phyloP scores from a whole-genome alignment of 1,284 basidiomycete genomes.

The Microbotryomycetes sp. region DNA sequence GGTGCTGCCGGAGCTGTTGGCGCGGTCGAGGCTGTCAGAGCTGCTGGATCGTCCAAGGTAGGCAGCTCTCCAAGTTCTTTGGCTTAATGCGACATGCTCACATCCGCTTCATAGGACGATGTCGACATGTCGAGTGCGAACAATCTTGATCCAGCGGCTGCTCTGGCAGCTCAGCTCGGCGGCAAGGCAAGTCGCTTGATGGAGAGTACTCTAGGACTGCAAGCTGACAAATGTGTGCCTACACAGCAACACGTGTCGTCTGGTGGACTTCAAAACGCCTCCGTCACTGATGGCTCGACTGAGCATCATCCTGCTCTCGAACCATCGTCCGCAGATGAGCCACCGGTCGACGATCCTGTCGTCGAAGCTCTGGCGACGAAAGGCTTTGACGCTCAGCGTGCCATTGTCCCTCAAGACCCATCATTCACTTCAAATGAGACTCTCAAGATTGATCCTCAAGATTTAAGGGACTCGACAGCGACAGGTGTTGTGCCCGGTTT shows the following conservation, averaged over 20 bases:
- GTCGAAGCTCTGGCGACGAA: not conserved
- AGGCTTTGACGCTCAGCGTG: conserved; percentile 18
- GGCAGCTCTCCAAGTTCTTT: not conserved
- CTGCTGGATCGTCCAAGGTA: not conserved
- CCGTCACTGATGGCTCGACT: too few species aligned
- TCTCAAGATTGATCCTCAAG: conserved; percentile 10
- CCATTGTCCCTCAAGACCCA: conserved; percentile 10
- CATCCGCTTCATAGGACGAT: not conserved
- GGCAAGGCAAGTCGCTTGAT: not conserved
- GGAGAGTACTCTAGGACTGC: too few species aligned
- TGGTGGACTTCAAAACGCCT: too few species aligned
- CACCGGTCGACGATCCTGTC: not conserved
- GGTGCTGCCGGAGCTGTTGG: conserved; percentile 7
- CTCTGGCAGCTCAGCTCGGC: not conserved
- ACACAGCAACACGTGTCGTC: too few species aligned
- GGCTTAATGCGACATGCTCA: not conserved
- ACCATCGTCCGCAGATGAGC: too few species aligned
- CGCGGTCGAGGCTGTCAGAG: conserved; percentile 6
- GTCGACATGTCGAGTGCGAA: not conserved
- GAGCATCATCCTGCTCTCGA: too few species aligned
- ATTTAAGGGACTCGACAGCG: conserved; percentile 5
- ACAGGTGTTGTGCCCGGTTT: conserved; percentile 17
- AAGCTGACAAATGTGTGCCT: too few species aligned
- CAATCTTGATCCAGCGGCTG: not conserved
- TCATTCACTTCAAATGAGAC: not conserved